These are phyloP conservation scores for Arthroderma sp. DNA, from an alignment of 2,329 filamentous ascomycete species.

Conservation along the genomic window DNA sequence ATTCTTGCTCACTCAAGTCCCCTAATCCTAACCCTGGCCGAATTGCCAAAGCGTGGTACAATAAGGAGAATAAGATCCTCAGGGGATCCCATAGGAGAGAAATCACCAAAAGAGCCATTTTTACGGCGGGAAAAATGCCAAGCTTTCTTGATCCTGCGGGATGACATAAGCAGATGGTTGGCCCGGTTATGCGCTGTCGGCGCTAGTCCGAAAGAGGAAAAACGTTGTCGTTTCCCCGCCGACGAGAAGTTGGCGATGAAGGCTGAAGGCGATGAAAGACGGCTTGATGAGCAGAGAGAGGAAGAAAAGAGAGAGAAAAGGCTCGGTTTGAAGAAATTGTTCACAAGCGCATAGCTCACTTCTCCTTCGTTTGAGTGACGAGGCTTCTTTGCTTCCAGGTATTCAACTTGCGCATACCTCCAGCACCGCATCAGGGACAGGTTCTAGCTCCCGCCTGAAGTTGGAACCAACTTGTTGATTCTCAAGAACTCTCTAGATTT, in stretches of 20 bases:
- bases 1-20: too few species aligned
- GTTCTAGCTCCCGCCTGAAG: not conserved
- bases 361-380: not conserved
- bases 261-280: not conserved
- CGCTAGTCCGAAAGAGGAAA: constrained; percentile 29
- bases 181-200: constrained; percentile 14
- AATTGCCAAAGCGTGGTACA: too few species aligned
- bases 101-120: too few species aligned
- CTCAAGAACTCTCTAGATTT: not conserved
- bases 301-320: not conserved
- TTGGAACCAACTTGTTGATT: not conserved
- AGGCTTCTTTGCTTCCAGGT: not conserved
- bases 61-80: too few species aligned
- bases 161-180: too few species aligned
- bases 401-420: not conserved
- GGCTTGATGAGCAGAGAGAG: not conserved
- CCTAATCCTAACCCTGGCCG: too few species aligned
- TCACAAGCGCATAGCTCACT: not conserved
- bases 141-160: too few species aligned
- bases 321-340: constrained; percentile 1
- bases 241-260: constrained; percentile 7
- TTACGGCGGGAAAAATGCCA: too few species aligned
- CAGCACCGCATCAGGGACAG: not conserved
- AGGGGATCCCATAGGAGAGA: too few species aligned
- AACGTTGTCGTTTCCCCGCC: constrained; percentile 23